Conservation (phyloP, 352 stramenopile species). For the Phytophthora cajani region DNA sequence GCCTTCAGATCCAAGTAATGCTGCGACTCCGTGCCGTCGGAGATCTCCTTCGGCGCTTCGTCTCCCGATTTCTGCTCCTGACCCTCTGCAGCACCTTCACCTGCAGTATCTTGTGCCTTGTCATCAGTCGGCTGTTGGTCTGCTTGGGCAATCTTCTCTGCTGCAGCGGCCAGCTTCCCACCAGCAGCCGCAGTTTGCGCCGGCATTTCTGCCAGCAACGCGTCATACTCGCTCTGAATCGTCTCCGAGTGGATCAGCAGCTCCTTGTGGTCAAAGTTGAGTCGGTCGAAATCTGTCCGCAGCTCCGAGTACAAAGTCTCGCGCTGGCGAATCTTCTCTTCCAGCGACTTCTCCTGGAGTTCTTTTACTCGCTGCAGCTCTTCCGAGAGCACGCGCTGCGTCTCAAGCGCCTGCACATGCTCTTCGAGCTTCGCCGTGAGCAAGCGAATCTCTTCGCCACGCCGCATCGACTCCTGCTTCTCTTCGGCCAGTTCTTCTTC, state of each 20-base stretch:
- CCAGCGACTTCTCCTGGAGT: conserved; percentile 58
- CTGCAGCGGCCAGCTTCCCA: conserved; percentile 49
- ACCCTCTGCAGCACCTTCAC: conserved; percentile 23
- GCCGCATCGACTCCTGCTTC: conserved; percentile 78
- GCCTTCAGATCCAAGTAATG: conserved; percentile 49
- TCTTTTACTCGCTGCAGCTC: conserved; percentile 80
- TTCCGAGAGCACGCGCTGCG: conserved; percentile 62
- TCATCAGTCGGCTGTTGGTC: conserved; percentile 31
- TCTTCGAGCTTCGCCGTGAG: conserved; percentile 74
- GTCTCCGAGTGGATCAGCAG: conserved; percentile 81
- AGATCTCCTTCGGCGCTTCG: conserved; percentile 19
- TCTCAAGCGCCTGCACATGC: conserved; percentile 63
- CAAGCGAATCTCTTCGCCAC: conserved; percentile 76
- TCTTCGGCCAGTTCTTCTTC: conserved; percentile 85
- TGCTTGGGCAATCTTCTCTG: conserved; percentile 42
- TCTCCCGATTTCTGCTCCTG: conserved; percentile 29
- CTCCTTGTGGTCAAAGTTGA: conserved; percentile 88
- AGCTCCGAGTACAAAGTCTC: conserved; percentile 66
- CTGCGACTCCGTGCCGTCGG: conserved; percentile 38
- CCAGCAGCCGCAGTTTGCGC: conserved; percentile 35
- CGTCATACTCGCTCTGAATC: conserved; percentile 75
- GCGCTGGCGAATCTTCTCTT: conserved; percentile 73
- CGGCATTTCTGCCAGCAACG: conserved; percentile 65
- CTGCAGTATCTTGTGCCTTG: conserved; percentile 19
- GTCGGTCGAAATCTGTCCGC: conserved; percentile 69